Evolutionary conservation across 768 basidiomycete genomes (phyloP).

Genomic region (Russula olivacea): DNA sequence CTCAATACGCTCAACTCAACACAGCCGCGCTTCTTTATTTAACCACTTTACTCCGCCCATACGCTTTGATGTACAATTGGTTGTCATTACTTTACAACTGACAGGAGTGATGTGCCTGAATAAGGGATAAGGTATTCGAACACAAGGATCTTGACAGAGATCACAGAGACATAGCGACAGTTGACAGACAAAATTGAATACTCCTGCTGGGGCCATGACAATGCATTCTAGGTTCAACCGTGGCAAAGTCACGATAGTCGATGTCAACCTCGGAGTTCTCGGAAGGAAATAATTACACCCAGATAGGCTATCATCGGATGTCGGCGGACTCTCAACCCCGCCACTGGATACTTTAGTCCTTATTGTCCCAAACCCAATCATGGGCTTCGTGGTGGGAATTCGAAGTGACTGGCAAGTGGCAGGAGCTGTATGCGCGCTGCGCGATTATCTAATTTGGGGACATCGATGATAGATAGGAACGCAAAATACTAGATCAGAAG

Average conservation of each 20-base stretch:
- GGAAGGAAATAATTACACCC: conserved; percentile 6
- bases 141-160: too few species aligned
- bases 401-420: too few species aligned
- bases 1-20: neutral
- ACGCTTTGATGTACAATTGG: too few species aligned
- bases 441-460: neutral
- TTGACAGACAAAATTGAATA: too few species aligned
- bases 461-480: conserved; percentile 42
- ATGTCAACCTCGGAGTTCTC: conserved; percentile 37
- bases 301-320: conserved; percentile 49
- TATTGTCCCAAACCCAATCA: conserved; percentile 48
- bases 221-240: too few species aligned
- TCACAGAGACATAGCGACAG: too few species aligned
- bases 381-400: conserved; percentile 29
- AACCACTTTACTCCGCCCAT: too few species aligned
- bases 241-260: conserved; percentile 41
- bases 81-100: neutral
- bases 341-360: conserved; percentile 37
- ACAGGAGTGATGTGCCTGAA: too few species aligned
- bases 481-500: conserved; percentile 27
- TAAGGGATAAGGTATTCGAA: too few species aligned
- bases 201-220: too few species aligned
- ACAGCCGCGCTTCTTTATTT: neutral
- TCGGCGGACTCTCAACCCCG: conserved; percentile 36
- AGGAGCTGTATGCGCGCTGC: too few species aligned